These are phyloP conservation scores for Fusarium staphyleae DNA, from an alignment of 2,329 filamentous ascomycete genomes.

Conservation along the genomic window DNA sequence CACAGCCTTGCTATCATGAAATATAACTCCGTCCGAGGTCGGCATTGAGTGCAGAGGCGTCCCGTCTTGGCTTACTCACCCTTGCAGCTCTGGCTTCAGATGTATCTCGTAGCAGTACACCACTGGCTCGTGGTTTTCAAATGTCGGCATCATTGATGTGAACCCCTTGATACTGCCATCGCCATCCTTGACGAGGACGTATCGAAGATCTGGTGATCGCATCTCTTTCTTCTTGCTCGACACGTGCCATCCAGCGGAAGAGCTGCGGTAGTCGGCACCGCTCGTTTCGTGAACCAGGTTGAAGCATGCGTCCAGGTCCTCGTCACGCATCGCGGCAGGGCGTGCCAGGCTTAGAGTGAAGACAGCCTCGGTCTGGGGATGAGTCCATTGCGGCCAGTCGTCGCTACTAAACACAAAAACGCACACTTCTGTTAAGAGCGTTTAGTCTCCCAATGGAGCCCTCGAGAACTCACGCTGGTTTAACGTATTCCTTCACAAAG, in stretches of 20 bases:
- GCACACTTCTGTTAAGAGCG: background rate
- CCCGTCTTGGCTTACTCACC: slow-evolving; percentile 48
- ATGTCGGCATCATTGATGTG: slow-evolving; percentile 74
- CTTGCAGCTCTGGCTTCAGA: slow-evolving; percentile 61
- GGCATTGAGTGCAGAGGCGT: background rate
- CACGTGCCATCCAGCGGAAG: slow-evolving; percentile 69
- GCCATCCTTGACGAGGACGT: slow-evolving; percentile 64
- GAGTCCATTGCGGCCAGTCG: slow-evolving; percentile 56
- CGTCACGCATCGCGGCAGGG: slow-evolving; percentile 48
- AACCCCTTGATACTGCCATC: slow-evolving; percentile 57
- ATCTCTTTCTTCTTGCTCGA: slow-evolving; percentile 71
- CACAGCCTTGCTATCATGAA: slow-evolving; percentile 2
- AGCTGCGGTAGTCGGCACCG: slow-evolving; percentile 67
- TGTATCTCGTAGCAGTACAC: slow-evolving; percentile 85
- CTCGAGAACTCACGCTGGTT: slow-evolving; percentile 50
- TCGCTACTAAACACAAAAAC: slow-evolving; percentile 19
- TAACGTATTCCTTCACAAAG: slow-evolving; percentile 58
- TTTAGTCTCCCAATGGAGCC: background rate
- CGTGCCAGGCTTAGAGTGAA: slow-evolving; percentile 56
- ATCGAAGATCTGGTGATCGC: slow-evolving; percentile 70
- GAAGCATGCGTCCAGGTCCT: slow-evolving; percentile 62
- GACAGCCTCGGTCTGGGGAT: slow-evolving; percentile 52
- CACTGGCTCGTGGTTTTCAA: slow-evolving; percentile 70
- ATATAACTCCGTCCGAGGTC: slow-evolving; percentile 5
- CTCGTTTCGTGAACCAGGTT: slow-evolving; percentile 69